Base-by-base conservation (phyloP, 1,284 basidiomycete genomes). In the Ceratobasidium sp. region DNA sequence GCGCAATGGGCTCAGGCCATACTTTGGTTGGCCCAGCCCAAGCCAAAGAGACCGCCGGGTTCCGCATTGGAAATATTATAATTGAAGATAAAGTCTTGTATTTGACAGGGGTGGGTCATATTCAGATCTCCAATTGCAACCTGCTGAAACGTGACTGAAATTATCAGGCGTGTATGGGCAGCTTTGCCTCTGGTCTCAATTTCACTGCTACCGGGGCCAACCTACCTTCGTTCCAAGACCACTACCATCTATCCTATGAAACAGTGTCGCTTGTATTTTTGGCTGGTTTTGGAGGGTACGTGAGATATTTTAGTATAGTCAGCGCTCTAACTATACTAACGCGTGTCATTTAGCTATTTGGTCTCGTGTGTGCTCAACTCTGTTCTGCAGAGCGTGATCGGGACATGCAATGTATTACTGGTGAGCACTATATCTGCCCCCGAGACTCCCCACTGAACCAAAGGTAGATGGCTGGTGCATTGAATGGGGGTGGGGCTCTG, bases 131-230 rank as follows among this genome's bases (percentile, higher is more conserved):
- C 7, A 16, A 33, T 21, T 19, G 5, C 8, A 13, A 19, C 36
- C 8, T 29, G 27, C n/a, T 11, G 19, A 2, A 1, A 33, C 30
- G 14, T 46, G 14, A 46, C 29, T 30, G 33, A 16, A 33, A 56
- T 14, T 39, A 29, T 60, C 16, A 60, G 58, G 44, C 58, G 16
- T 60, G 58, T 44, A 60, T 60, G 13, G 58, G 58, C 29, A 46
- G 25, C 25, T 60, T 60, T 39, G 30, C 46, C 2, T 27, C 49
- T 14, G 46, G 58, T 6, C 29, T 60, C 29, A 60, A 60, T 36
- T 44, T 49, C 21, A 60, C 58, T 11, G 58, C 58, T 11, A 60
- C 58, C n/a, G 58, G 58, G 8, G 58, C 58, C 14, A 60, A 60
- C 30, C 58, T 60, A 19, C 58, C 58, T 4, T 60, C 58, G 13